These are phyloP conservation scores for Rhizopogon vesiculosus DNA, from an alignment of 768 basidiomycete genomes.

Conservation along the genomic window DNA sequence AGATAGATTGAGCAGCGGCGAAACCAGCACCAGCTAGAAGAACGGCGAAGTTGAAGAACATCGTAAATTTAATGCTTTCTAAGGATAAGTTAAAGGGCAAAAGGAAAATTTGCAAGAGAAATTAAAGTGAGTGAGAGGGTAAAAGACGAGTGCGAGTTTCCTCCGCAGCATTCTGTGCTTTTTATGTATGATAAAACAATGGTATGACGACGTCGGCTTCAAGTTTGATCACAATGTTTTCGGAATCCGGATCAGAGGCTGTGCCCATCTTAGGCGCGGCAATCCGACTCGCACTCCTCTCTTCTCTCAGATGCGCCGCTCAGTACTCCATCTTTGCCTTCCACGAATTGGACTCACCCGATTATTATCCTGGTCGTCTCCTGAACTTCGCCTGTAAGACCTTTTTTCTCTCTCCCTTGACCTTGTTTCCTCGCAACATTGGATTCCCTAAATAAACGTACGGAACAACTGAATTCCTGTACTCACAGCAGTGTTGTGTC, in stretches of 20 bases:
- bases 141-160: neutral
- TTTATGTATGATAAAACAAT: neutral
- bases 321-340: neutral
- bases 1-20: slow-evolving; percentile 33
- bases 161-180: neutral
- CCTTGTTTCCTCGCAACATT: neutral
- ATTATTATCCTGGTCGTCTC: too few relatives aligned
- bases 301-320: neutral
- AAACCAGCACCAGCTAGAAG: slow-evolving; percentile 30
- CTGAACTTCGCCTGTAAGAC: too few relatives aligned
- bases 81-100: neutral
- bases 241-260: neutral
- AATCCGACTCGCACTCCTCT: too few relatives aligned
- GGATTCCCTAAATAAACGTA: neutral
- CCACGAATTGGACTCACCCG: too few relatives aligned
- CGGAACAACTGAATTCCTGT: neutral
- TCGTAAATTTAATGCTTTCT: slow-evolving; percentile 3
- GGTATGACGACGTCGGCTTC: neutral
- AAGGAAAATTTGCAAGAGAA: neutral
- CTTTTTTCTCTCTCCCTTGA: too few relatives aligned
- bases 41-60: slow-evolving; percentile 21
- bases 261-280: neutral
- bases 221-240: neutral
- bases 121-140: neutral
- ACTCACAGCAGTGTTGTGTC: neutral